These are phyloP conservation scores for Annona squamosa DNA, from an alignment of 164 flowering plant genomes.

Conservation along the genomic window DNA sequence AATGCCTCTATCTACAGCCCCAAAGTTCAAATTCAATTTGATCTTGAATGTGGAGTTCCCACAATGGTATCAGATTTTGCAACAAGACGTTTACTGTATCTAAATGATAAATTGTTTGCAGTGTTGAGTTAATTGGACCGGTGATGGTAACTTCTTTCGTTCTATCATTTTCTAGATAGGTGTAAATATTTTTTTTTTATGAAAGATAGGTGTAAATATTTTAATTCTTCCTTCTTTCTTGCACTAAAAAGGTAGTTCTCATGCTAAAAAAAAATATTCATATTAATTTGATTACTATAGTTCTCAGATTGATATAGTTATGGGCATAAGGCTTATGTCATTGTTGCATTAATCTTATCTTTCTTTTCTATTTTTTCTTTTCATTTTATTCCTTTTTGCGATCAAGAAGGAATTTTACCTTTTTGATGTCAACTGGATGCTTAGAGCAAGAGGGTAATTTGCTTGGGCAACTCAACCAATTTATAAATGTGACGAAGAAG, in stretches of 20 bases:
- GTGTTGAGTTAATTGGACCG: conserved; percentile 12
- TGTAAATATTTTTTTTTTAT: conserved; percentile 56
- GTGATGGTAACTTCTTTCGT: too few species aligned
- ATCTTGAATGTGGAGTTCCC: conserved; percentile 40
- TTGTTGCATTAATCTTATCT: conserved; percentile 2
- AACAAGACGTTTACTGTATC: conserved; percentile 46
- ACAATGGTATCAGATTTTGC: conserved; percentile 63
- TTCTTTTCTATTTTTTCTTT: background rate
- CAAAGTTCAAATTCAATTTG: conserved; percentile 12
- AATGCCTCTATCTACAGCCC: conserved; percentile 26
- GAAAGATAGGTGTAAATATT: conserved; percentile 42
- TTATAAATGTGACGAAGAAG: conserved; percentile 79
- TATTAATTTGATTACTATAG: too few species aligned
- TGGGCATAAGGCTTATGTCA: background rate
- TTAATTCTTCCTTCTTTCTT: too few species aligned
- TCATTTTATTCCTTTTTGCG: background rate
- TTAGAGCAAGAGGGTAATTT: conserved; percentile 79
- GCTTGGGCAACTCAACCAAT: conserved; percentile 95
- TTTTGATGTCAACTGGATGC: conserved; percentile 80
- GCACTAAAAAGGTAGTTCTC: too few species aligned
- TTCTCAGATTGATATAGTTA: too few species aligned
- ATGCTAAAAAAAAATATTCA: too few species aligned
- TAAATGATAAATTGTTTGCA: conserved; percentile 61
- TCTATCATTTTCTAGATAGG: conserved; percentile 24
- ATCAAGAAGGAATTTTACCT: conserved; percentile 55